phyloP scores from a whole-genome alignment of 768 basidiomycete species.

The Leccinum incarnatum region DNA sequence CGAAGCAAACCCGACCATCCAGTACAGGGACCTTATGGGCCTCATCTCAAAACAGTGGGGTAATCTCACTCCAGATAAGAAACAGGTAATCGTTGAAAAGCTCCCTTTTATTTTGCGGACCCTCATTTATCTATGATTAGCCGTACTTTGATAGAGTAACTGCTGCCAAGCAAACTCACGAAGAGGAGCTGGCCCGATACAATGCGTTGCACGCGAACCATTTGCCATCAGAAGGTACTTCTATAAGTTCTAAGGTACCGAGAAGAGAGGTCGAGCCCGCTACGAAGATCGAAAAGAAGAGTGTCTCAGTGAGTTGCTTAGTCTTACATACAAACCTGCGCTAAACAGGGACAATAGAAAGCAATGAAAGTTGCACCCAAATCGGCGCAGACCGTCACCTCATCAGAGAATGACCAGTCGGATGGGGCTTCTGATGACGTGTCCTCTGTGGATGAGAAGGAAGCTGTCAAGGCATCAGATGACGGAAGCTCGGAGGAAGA shows the following conservation, averaged over 20 bases:
- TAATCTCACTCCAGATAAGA: slow-evolving; percentile 61
- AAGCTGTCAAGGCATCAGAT: slow-evolving; percentile 20
- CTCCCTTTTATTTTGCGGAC: neutral
- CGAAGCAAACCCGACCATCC: slow-evolving; percentile 56
- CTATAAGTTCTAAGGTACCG: slow-evolving; percentile 23
- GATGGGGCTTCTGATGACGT: slow-evolving; percentile 28
- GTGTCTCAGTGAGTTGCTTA: slow-evolving; percentile 17
- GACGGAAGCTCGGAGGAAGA: slow-evolving; percentile 24
- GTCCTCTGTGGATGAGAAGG: slow-evolving; percentile 25
- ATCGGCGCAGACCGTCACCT: slow-evolving; percentile 23
- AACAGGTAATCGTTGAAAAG: slow-evolving; percentile 56
- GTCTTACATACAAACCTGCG: slow-evolving; percentile 9
- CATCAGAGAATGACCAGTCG: slow-evolving; percentile 31
- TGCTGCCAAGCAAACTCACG: slow-evolving; percentile 62
- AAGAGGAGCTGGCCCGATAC: slow-evolving; percentile 62
- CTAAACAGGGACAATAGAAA: slow-evolving; percentile 27
- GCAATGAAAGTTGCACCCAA: slow-evolving; percentile 23
- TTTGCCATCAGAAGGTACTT: slow-evolving; percentile 44
- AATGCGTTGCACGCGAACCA: slow-evolving; percentile 53
- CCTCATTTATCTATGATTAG: slow-evolving; percentile 13
- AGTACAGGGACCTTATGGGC: slow-evolving; percentile 68
- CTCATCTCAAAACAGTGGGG: slow-evolving; percentile 77
- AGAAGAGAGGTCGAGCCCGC: slow-evolving; percentile 28
- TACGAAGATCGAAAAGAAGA: slow-evolving; percentile 29
- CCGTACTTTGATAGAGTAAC: slow-evolving; percentile 42